Evolutionary conservation across 495 filamentous ascomycete genomes (phyloP).

Genomic region (Penicillium manginii): DNA sequence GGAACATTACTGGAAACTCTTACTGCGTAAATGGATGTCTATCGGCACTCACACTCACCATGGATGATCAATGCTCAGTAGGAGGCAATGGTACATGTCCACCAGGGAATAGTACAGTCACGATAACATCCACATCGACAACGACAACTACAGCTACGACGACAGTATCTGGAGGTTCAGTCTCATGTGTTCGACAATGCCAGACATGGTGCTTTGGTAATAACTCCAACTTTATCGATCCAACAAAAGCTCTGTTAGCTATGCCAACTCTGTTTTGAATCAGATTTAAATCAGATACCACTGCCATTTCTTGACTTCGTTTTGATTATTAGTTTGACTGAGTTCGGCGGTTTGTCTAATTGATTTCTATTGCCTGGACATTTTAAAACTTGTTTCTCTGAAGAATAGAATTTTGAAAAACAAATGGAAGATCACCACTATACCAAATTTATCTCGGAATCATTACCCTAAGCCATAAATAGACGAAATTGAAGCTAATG

Average conservation of each 20-base stretch:
- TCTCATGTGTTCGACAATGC: slow-evolving; percentile 12
- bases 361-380: too few species aligned
- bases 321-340: too few species aligned
- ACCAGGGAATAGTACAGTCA: slow-evolving; percentile 3
- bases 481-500: too few species aligned
- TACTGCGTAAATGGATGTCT: slow-evolving; percentile 23
- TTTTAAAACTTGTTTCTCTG: too few species aligned
- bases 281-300: neutral
- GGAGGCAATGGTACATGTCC: slow-evolving; percentile 7
- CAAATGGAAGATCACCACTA: too few species aligned
- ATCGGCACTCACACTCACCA: neutral
- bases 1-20: slow-evolving; percentile 21
- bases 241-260: neutral
- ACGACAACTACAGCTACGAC: slow-evolving; percentile 4
- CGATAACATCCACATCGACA: slow-evolving; percentile 5
- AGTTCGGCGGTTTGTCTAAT: too few species aligned
- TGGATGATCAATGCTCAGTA: slow-evolving; percentile 20
- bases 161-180: neutral
- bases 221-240: neutral
- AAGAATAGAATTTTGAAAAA: too few species aligned
- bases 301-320: too few species aligned
- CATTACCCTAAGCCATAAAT: too few species aligned
- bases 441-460: too few species aligned
- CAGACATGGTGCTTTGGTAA: slow-evolving; percentile 18
- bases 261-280: neutral